These are phyloP conservation scores for Wickerhamomyces tratensis DNA, from an alignment of 805 yeast species.

Conservation along the genomic window DNA sequence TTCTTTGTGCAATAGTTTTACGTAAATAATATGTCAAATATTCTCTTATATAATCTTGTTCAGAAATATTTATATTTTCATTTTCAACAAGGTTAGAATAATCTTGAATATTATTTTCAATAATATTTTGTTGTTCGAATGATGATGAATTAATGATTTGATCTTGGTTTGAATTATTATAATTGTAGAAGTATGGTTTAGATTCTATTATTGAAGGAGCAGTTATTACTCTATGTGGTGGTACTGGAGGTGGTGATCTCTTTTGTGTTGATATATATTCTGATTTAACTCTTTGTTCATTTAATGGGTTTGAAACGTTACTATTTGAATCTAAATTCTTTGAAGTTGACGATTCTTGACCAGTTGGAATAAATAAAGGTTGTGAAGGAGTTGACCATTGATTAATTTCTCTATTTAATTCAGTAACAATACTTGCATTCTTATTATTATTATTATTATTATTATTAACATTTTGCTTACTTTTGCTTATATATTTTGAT, in stretches of 20 bases:
- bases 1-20: slow-evolving; percentile 13
- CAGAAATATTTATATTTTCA: not conserved
- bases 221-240: slow-evolving; percentile 16
- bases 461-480: not conserved
- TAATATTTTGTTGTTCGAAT: slow-evolving; percentile 4
- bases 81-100: slow-evolving; percentile 1
- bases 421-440: slow-evolving; percentile 8
- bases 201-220: slow-evolving; percentile 5
- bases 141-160: not conserved
- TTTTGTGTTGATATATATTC: not conserved
- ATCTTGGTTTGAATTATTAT: not conserved
- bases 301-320: slow-evolving; percentile 1
- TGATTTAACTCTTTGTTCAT: slow-evolving; percentile 2
- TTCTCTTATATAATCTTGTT: not conserved
- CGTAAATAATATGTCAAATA: slow-evolving; percentile 6
- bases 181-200: not conserved
- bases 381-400: slow-evolving; percentile 8
- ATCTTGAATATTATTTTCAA: slow-evolving; percentile 5
- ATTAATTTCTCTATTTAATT: slow-evolving; percentile 17
- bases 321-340: not conserved
- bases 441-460: too few relatives aligned
- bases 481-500: not conserved
- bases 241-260: slow-evolving; percentile 10
- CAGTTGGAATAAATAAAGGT: not conserved
- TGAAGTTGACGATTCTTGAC: not conserved